Base-by-base conservation (phyloP, 306 rosid species). In the Glycine tomentella region DNA sequence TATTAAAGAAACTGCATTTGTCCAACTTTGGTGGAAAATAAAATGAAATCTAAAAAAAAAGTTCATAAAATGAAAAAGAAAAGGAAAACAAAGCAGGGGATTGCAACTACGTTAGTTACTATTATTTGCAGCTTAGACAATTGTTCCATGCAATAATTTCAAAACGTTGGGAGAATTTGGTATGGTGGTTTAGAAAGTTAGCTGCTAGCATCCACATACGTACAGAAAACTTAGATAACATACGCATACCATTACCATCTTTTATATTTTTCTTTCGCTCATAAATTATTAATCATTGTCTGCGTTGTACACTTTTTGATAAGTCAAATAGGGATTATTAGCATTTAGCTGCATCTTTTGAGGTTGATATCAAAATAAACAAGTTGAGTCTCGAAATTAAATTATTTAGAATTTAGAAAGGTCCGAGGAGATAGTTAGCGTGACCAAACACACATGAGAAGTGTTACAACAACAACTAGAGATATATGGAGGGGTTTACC, bases 181-280 rank as follows among this genome's bases (percentile, higher is more conserved):
- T 86, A 17, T 1, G 89, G 91, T 88, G 84, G 97, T 78, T 90
- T 73, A 84, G 92, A 86, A 90, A 81, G 42, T 55, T 63, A 44
- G 81, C 45, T 31, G 38, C 53, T 25, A 25, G 31, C 31, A 25
- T 25, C 31, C 31, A 25, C 31, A 25, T 25, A 25, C 31, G 31
- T 25, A 25, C 31, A 25, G 31, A 25, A 25, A 25, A 0, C 31
- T 25, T 25, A 25, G 31, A 25, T 25, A 25, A 25, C 31, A 25
- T 25, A 25, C 2, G 31, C 31, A 25, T 25, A 25, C 31, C 31
- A 25, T 25, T 25, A 25, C 31, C 31, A 25, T 25, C 2, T 25
- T 25, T 25, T 25, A 25, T 25, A 25, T 25, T 25, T 25, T 25
- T 1, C 31, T 25, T 25, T 25, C 31, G 31, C 31, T 25, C 31